phyloP scores from a whole-genome alignment of 257 asterid genomes.

The Eucommia ulmoides region DNA sequence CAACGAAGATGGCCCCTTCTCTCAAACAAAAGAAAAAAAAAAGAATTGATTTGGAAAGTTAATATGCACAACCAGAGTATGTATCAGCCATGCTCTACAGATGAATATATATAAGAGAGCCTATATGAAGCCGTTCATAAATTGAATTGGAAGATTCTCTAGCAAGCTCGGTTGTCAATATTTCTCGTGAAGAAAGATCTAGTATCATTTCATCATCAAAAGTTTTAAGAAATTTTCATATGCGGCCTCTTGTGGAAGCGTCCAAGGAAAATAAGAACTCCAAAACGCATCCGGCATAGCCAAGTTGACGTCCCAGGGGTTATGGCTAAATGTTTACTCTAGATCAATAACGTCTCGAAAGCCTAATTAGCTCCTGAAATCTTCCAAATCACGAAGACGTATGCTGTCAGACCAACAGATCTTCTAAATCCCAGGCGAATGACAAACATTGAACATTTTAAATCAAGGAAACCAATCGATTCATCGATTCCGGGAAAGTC shows the following conservation, averaged over 20 bases:
- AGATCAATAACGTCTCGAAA: neutral
- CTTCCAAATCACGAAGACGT: neutral
- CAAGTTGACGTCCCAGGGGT: neutral
- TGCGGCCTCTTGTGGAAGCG: neutral
- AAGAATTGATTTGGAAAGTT: too few relatives aligned
- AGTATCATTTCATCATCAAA: neutral
- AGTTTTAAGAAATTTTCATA: neutral
- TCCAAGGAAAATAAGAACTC: neutral
- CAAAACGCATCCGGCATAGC: neutral
- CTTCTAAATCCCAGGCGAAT: neutral
- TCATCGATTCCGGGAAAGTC: too few relatives aligned
- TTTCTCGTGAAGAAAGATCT: neutral
- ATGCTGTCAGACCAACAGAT: neutral
- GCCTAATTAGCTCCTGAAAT: neutral
- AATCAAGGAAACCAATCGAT: too few relatives aligned
- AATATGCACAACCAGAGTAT: too few relatives aligned
- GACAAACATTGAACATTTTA: neutral
- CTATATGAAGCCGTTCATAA: neutral
- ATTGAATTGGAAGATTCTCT: neutral
- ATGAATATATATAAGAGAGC: neutral
- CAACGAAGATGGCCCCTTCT: too few relatives aligned
- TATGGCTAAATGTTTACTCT: neutral
- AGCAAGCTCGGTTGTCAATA: neutral
- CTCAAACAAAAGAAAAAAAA: too few relatives aligned
- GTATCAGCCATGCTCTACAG: too few relatives aligned